Base-by-base conservation (phyloP, 345 rosid genomes). In the Adansonia digitata region DNA sequence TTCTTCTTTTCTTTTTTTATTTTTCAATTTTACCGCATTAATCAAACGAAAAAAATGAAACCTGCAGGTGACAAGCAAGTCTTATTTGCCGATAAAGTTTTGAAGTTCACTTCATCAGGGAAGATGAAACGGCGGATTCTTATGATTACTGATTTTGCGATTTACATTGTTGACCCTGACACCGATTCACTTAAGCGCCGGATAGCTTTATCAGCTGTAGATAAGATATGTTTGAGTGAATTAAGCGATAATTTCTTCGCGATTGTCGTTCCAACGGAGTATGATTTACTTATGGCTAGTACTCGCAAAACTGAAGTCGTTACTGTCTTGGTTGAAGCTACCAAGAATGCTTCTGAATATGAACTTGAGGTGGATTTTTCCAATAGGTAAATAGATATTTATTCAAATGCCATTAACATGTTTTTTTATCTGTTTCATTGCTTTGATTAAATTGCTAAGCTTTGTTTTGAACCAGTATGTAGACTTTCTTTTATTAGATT, bases 271-370 rank as follows among this genome's bases (percentile, higher is more conserved):
- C 98, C 98, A 11, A 92, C 93, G 0, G 99, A 93, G 83, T 96
- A 96, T 77, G 99, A 96, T 85, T 65, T 93, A 6, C 92, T 96
- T 63, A 89, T 93, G 94, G 97, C 98, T 42, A 90, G 97, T 65
- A 89, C 98, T 22, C 86, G 97, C 31, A 96, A 93, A 84, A 88
- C 91, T n/a, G 99, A 96, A 79, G 91, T 96, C 35, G 97, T 92
- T 71, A 85, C 91, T 13, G 88, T 92, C 56, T 81, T 96, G 78
- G 92, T 87, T 35, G 97, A 96, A 81, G 94, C 92, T 60, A 89
- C 92, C 7, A 93, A 90, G 84, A 82, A 82, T 46, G 85, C 90
- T 35, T 91, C 98, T 69, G 89, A 87, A 76, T 91, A 85, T 75
- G 97, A 93, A 53, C 93, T 96, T 74, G 97, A 96, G 63, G 39